Evolutionary conservation across 2,329 filamentous ascomycete genomes (phyloP), one percentile per base, ranked within the genome.

Genomic region (Sarocladium strictum): DNA sequence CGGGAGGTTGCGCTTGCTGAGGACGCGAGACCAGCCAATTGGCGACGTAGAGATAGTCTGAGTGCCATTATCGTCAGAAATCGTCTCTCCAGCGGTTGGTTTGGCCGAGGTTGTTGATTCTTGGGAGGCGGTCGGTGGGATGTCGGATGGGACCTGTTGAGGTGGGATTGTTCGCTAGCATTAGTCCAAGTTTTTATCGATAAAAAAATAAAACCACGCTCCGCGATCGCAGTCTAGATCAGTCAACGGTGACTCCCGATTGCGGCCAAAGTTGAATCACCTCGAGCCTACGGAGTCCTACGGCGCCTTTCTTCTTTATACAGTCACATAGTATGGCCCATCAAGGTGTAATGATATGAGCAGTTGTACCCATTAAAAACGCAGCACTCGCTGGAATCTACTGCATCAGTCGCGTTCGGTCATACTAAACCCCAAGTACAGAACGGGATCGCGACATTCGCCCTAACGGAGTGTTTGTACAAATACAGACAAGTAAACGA

Each of bases 11-110:
- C 60, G 43, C 54, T 58, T 54, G 56, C 54, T 50, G 56, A 55
- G 10, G 54, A 54, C 19, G 65, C 61, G 54, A 65, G 58, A 47
- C 62, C 54, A 15, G 65, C 63, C 64, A 70, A 64, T 64, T 69
- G 71, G 57, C 70, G 66, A 61, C 70, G 67, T 41, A 74, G 59
- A 27, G 71, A 63, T 33, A 69, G 58, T 59, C 70, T 70, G 59
- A 72, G 61, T 58, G 72, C 70, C 74, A 76, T 76, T 52, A 54
- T 55, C 52, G 41, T 53, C 53, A 43, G 54, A 53, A 19, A 19
- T 4, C 27, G 7, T 32, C 45, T 14, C 14, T 10, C 11, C 15
- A 12, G 11, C 35, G 32, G 9, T 24, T 10, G 9, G 17, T 6
- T 50, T 24, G 49, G 21, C 10, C 6, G 27, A 23, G 23, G 40